phyloP scores from a whole-genome alignment of 2,329 filamentous ascomycete species.

The Talaromyces atroroseus region DNA sequence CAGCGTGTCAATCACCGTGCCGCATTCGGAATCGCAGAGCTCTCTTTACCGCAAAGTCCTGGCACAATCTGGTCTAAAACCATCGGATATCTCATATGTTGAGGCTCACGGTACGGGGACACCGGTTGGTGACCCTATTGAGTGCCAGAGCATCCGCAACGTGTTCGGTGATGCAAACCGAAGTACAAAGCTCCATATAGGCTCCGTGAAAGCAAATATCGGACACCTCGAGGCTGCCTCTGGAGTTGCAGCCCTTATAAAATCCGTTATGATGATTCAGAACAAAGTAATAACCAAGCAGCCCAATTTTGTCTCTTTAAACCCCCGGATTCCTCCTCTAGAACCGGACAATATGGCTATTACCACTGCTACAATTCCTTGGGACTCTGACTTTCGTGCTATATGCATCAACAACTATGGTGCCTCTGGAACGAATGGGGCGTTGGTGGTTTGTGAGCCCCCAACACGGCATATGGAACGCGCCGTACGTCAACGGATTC shows the following conservation, averaged over 20 bases:
- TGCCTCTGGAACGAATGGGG: conserved; percentile 23
- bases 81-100: conserved; percentile 22
- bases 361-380: conserved; percentile 3
- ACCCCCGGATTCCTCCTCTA: conserved; percentile 16
- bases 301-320: conserved; percentile 18
- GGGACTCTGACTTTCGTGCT: conserved; percentile 5
- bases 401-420: conserved; percentile 26
- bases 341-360: conserved; percentile 16
- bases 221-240: conserved; percentile 60
- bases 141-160: conserved; percentile 45
- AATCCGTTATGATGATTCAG: conserved; percentile 34
- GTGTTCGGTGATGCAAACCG: conserved; percentile 23
- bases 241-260: conserved; percentile 35
- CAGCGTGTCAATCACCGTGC: conserved; percentile 37
- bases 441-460: conserved; percentile 22
- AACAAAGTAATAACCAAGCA: conserved; percentile 26
- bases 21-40: conserved; percentile 32
- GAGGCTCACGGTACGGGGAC: conserved; percentile 44
- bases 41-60: conserved; percentile 35
- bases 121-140: conserved; percentile 52
- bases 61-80: conserved; percentile 26
- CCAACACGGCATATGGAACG: neutral
- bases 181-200: conserved; percentile 46
- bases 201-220: conserved; percentile 60
- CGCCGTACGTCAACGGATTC: neutral